phyloP scores from a whole-genome alignment of 2,329 filamentous ascomycete species.

The Aspergillus viridinutans region DNA sequence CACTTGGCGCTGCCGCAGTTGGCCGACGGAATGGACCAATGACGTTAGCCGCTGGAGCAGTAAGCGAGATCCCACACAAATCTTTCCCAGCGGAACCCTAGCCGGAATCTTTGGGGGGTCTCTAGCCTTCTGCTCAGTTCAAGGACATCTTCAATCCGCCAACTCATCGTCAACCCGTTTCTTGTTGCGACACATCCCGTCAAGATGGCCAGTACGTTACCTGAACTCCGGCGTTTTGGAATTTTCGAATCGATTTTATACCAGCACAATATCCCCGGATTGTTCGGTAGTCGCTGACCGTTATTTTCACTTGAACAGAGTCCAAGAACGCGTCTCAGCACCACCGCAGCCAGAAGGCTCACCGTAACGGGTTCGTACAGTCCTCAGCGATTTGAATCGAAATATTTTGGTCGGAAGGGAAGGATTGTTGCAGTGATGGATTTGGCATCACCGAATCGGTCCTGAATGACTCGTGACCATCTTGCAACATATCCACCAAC shows the following conservation, averaged over 20 bases:
- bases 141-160: conserved; percentile 34
- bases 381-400: background rate
- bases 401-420: background rate
- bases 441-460: conserved; percentile 1
- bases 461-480: background rate
- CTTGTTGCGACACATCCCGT: conserved; percentile 38
- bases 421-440: conserved; percentile 9
- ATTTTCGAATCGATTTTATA: background rate
- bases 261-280: background rate
- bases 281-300: conserved; percentile 21
- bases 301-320: conserved; percentile 55
- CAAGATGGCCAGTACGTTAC: conserved; percentile 46
- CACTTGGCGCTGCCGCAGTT: background rate
- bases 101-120: conserved; percentile 22
- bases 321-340: conserved; percentile 99
- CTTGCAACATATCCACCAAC: conserved; percentile 1
- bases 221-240: conserved; percentile 3
- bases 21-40: conserved; percentile 2
- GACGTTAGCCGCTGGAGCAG: conserved; percentile 19
- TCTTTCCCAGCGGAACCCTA: conserved; percentile 28
- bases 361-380: conserved; percentile 88
- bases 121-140: conserved; percentile 27
- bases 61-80: conserved; percentile 43
- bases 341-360: conserved; percentile 97
- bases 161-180: conserved; percentile 34